These are phyloP conservation scores for Aspergillus thermomutatus DNA, from an alignment of 2,329 filamentous ascomycete species.

Conservation along the genomic window DNA sequence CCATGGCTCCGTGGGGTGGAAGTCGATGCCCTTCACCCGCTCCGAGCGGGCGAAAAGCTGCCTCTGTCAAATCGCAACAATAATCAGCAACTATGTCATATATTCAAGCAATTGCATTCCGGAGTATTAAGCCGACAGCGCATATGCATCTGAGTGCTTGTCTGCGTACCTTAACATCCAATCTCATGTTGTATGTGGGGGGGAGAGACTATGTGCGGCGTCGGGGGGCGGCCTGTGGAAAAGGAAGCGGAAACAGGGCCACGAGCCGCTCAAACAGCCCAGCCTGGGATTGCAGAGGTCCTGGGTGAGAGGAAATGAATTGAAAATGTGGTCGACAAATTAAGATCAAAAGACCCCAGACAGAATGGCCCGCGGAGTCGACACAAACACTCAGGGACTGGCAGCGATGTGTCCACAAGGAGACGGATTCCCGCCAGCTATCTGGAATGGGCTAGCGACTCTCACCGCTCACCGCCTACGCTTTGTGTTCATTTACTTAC, in stretches of 20 bases:
- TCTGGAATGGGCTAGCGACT: constrained; percentile 27
- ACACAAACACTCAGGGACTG: constrained; percentile 14
- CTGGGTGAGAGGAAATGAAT: constrained; percentile 8
- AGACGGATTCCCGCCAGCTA: constrained; percentile 31
- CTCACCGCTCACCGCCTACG: constrained; percentile 22
- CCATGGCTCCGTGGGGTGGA: constrained; percentile 96
- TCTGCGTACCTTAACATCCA: constrained; percentile 56
- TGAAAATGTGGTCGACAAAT: background rate
- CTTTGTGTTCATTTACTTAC: constrained; percentile 6
- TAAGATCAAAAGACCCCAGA: constrained; percentile 15
- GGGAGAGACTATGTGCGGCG: constrained; percentile 33
- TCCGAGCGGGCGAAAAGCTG: constrained; percentile 86
- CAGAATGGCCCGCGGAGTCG: constrained; percentile 15
- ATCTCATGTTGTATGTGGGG: constrained; percentile 49
- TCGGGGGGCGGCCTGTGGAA: constrained; percentile 26
- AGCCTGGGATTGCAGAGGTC: constrained; percentile 14
- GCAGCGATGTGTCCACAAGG: constrained; percentile 33
- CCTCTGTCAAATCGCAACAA: constrained; percentile 52
- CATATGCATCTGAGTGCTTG: background rate
- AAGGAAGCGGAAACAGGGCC: constrained; percentile 27
- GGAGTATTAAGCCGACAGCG: background rate
- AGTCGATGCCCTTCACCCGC: constrained; percentile 96
- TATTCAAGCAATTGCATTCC: background rate
- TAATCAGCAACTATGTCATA: constrained; percentile 35
- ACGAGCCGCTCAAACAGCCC: constrained; percentile 35